Evolutionary conservation across 73 alveolate species (phyloP), one percentile per base, ranked within the genome.

Genomic region (Urostyla sp.): DNA sequence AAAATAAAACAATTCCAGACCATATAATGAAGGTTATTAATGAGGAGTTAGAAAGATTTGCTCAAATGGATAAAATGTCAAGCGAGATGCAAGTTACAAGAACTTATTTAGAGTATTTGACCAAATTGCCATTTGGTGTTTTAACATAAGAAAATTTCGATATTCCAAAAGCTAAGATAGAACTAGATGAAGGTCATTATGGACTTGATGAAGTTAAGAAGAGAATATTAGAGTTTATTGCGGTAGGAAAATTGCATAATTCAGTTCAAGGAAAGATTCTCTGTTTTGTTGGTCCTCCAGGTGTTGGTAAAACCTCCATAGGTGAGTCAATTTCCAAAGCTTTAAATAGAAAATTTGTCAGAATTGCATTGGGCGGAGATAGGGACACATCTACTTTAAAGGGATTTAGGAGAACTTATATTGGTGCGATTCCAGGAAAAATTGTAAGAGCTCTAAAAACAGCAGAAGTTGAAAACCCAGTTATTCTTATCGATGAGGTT

Each of bases 281-380:
- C 56, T 92, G 98, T 66, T 85, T 92, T 75, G 94, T 88, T 6
- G 98, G 98, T 26, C 98, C 98, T n/a, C 96, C 98, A 5, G 98
- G 98, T 0, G 98, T 93, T 6, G 98, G 98, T 44, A 93, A 93
- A 79, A 93, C 98, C 20, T 61, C 91, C 36, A 90, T 91, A 8
- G 98, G 93, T 27, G 90, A 72, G 60, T 76, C 93, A 26, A 93
- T 93, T 46, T 95, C 98, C 5, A 83, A 87, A 88, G 92, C 98
- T 10, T 38, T 89, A 0, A 85, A 63, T 54, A 80, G 96, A 67
- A 88, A 94, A 72, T 92, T 87, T 53, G 77, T 57, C 63, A 87
- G 98, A 43, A 88, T 94, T 49, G 91, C 95, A 13, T 82, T 94
- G 24, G 96, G 98, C 21, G 98, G 96, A 24, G 84, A 91, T 57